These are phyloP conservation scores for Stagonosporopsis vannaccii DNA, from an alignment of 2,329 filamentous ascomycete genomes.

Conservation along the genomic window DNA sequence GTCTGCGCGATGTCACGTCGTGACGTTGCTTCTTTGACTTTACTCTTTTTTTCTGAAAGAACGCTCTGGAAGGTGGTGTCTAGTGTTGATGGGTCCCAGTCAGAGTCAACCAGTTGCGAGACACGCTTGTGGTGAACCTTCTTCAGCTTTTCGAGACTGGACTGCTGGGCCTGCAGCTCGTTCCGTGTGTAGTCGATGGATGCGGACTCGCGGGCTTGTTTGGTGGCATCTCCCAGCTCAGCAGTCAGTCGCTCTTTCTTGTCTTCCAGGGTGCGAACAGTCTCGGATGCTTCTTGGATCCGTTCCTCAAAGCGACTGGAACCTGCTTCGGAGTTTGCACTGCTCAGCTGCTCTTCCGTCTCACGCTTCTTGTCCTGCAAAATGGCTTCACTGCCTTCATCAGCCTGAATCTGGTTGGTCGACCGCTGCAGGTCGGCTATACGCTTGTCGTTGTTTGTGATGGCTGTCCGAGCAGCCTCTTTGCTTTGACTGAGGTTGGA, in stretches of 20 bases:
- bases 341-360: slow-evolving; percentile 67
- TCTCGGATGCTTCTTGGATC: slow-evolving; percentile 70
- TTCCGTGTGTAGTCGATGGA: slow-evolving; percentile 84
- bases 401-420: slow-evolving; percentile 76
- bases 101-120: slow-evolving; percentile 65
- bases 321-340: slow-evolving; percentile 69
- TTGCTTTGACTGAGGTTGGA: slow-evolving; percentile 77
- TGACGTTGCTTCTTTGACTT: slow-evolving; percentile 70
- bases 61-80: slow-evolving; percentile 74
- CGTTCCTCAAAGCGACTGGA: slow-evolving; percentile 73
- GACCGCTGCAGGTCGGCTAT: slow-evolving; percentile 71
- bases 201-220: slow-evolving; percentile 81
- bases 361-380: slow-evolving; percentile 78
- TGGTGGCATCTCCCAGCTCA: slow-evolving; percentile 85
- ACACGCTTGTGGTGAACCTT: slow-evolving; percentile 78
- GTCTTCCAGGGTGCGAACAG: slow-evolving; percentile 73
- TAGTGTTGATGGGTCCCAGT: slow-evolving; percentile 74
- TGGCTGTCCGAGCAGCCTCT: slow-evolving; percentile 74
- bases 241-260: slow-evolving; percentile 74
- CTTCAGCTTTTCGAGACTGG: slow-evolving; percentile 78
- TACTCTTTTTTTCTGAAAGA: slow-evolving; percentile 64
- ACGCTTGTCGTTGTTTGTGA: slow-evolving; percentile 75
- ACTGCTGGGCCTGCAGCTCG: slow-evolving; percentile 75
- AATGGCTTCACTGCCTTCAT: slow-evolving; percentile 83
- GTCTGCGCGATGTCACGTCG: slow-evolving; percentile 74